Evolutionary conservation across 192 early-diverging fungal genomes (phyloP).

Genomic region (Coemansia sp.): DNA sequence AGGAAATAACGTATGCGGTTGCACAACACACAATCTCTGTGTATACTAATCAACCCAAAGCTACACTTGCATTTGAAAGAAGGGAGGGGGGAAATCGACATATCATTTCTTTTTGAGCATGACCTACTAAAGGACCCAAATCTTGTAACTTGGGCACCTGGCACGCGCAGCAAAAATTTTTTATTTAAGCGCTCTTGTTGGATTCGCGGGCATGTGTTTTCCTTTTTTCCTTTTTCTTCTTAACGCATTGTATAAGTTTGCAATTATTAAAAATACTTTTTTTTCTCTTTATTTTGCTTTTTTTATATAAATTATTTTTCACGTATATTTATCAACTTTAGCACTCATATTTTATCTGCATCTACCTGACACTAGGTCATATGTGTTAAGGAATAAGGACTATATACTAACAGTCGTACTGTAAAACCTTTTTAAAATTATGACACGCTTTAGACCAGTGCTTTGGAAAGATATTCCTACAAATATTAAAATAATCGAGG

Average conservation of each 20-base stretch:
- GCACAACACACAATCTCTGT: too few relatives aligned
- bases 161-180: background rate
- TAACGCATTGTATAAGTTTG: conserved; percentile 9
- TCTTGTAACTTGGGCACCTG: background rate
- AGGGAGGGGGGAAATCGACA: background rate
- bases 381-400: background rate
- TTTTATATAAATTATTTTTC: conserved; percentile 2
- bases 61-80: background rate
- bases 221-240: conserved; percentile 1
- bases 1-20: too few relatives aligned
- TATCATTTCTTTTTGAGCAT: background rate
- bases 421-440: background rate
- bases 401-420: background rate
- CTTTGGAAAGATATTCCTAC: conserved; percentile 47
- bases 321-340: conserved; percentile 3
- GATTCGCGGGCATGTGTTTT: background rate
- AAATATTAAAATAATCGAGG: conserved; percentile 52
- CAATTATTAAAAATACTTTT: background rate
- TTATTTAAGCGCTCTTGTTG: conserved; percentile 6
- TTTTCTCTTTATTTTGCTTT: background rate
- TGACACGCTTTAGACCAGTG: background rate
- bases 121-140: background rate
- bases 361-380: background rate
- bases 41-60: too few relatives aligned
- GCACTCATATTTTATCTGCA: background rate